phyloP scores from a whole-genome alignment of 1,139 yeast species.

The Saccharomycopsis hybrid region DNA sequence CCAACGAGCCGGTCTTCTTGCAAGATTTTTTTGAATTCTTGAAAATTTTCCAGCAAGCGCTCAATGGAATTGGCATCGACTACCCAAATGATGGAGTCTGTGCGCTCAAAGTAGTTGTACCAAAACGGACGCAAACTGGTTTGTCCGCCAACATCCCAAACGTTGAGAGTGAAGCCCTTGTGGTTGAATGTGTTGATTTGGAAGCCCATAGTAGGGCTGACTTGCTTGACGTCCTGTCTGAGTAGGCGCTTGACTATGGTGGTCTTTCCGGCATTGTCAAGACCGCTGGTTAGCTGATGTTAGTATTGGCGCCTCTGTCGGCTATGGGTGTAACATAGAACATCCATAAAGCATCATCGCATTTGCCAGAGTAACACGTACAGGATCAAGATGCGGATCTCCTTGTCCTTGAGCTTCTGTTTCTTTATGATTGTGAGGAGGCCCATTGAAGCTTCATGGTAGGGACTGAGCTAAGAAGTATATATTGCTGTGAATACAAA shows the following conservation, averaged over 20 bases:
- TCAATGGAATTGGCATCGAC: conserved; percentile 62
- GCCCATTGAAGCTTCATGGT: too few species aligned
- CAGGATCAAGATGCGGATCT: conserved; percentile 65
- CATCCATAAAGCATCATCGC: too few species aligned
- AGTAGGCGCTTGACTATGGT: conserved; percentile 56
- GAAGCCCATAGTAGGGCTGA: conserved; percentile 64
- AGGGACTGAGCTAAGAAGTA: too few species aligned
- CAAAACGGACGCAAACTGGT: conserved; percentile 71
- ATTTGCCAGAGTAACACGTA: too few species aligned
- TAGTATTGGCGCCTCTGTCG: too few species aligned
- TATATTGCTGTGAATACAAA: too few species aligned
- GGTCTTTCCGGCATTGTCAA: conserved; percentile 89
- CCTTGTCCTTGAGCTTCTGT: conserved; percentile 74
- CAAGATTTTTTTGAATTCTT: conserved; percentile 57
- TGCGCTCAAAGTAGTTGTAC: conserved; percentile 85
- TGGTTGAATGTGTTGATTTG: conserved; percentile 42
- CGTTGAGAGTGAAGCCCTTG: conserved; percentile 28
- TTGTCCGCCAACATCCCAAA: conserved; percentile 93
- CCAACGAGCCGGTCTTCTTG: conserved; percentile 67
- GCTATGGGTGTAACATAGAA: too few species aligned
- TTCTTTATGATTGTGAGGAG: conserved; percentile 73
- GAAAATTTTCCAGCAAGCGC: conserved; percentile 56
- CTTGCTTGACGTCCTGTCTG: conserved; percentile 35
- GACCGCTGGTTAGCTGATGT: conserved; percentile 37
- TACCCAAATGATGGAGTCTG: conserved; percentile 90